Base-by-base conservation (phyloP, 1,284 basidiomycete genomes). In the Leccinum pachyderme region DNA sequence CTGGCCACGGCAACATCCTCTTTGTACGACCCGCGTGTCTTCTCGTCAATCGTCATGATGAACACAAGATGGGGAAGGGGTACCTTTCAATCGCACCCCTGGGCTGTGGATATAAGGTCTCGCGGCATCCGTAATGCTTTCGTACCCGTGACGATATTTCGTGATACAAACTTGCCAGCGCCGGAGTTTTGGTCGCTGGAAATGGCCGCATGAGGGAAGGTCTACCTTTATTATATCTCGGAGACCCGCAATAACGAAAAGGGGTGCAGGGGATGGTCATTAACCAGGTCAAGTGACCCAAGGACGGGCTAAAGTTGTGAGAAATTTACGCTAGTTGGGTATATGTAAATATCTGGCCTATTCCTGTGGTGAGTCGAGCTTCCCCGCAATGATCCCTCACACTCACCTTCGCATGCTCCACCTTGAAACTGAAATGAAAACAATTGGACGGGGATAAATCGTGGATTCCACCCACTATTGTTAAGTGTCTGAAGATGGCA, bases 31-130 rank as follows among this genome's bases (percentile, higher is more conserved):
- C 57, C 53, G 31, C 5, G 45, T 49, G 57, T 64, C 53, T 67
- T 59, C 54, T 67, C 63, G 18, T 49, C 44, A 18, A 32, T 48
- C 12, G 61, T 46, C 65, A 69, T 67, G 55, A 27, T 31, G 41
- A 8, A 15, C 3, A 43, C 37, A 31, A 55, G 53, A 51, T 37
- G 49, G 18, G 27, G 39, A 39, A 24, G 28, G 33, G n/a, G 8
- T 18, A 13, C 33, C 27, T 6, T 31, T 47, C 39, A 31, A 29
- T 28, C 25, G 33, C 8, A 18, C 29, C 18, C 27, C 15, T 7
- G 13, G 15, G 6, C 18, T 13, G 13, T 32, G 28, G 37, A 45
- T 64, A 53, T 59, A 63, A 52, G 29, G 33, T 4, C 31, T 22
- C 22, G 43, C 22, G 22, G 39, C 39, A 41, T 41, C 7, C 39